Evolutionary conservation across 1,139 yeast species (phyloP), one percentile per base, ranked within the genome.

Genomic region (Zygotorulaspora mrakii): DNA sequence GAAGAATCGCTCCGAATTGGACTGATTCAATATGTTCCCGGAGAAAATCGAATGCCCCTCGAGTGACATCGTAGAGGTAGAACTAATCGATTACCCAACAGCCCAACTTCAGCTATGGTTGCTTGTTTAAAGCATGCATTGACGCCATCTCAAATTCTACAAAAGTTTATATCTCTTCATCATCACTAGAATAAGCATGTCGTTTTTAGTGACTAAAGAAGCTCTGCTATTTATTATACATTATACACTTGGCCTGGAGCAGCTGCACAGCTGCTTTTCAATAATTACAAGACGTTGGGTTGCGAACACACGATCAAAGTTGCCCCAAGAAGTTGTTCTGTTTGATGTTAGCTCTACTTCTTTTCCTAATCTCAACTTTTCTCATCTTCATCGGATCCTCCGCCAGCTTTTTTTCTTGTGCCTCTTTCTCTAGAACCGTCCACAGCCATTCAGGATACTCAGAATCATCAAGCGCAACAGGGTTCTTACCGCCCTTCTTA

Each of bases 401-500:
- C 31, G 71, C 75, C 33, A 82, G 69, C 48, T 75, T 68, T 17
- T 69, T 73, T 42, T 40, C 47, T 35, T 47, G 52, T 9, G 49
- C 51, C 20, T 40, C 39, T 14, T 39, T 29, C 59, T 88, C 94
- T 33, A 88, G 73, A 46, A 86, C 71, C n/a, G 73, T 77, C 98
- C 98, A 91, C 44, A 91, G 73, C 97, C 97, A 91, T 35, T 74
- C 86, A 3, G 98, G 98, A 59, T 91, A 91, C 55, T 89, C 95
- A 28, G 71, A 69, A 59, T 91, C 97, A 47, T 82, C 85, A 42
- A 82, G 66, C 2, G 98, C 97, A 5, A 87, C 80, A n/a, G 95
- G 91, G 52, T 88, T 96, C 47, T 81, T 78, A 16, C 94, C 95
- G 26, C 74, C 71, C 61, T 88, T 88, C 58, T 74, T 77, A 40